Evolutionary conservation across 2,329 filamentous ascomycete genomes (phyloP), one percentile per base, ranked within the genome.

Genomic region (Ascochyta lentis): DNA sequence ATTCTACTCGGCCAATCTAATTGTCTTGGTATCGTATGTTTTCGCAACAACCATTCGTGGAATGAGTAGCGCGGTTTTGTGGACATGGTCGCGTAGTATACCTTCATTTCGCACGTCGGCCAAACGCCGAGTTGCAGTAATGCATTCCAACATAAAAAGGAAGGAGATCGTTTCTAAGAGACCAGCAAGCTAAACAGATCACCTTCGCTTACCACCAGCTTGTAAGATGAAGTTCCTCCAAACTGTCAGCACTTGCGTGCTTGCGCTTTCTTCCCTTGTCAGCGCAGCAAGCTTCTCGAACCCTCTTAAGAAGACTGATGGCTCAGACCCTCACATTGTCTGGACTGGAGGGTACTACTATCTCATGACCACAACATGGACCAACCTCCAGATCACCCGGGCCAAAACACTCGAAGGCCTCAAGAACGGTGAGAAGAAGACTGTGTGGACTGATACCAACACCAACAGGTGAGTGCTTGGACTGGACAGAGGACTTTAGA

Each of bases 301-400:
- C 56, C 82, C 83, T 0, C 76, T 86, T 46, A 79, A 80, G 33
- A 73, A 74, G 16, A 77, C 76, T 0, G 78, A 81, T 34, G 83
- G 84, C 8, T 80, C 78, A 19, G 83, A 86, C 60, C 82, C 84
- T 0, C 81, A 81, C 56, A 78, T 86, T 6, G 79, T 80, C 1
- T 85, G 79, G 49, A 76, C 76, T 0, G 80, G 78, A 10, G 83
- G 82, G 0, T 85, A 81, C 60, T 86, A 86, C 70, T 85, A 86
- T 58, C 73, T 86, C 26, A 79, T 84, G 60, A 82, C 82, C 0
- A 86, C 83, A 0, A 82, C 81, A 24, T 86, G 82, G 82, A 80
- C 74, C 1, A 76, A 86, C 57, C 73, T 87, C 12, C 76, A 83
- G 58, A 78, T 87, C n/a, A 79, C 82, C 0, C 76, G 82, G 0